A percentile compares a stretch with the other conserved stretches of the same genome.
Evolutionary conservation across 2,329 filamentous ascomycete genomes (phyloP).

Genomic region (Colletotrichum australisinense): DNA sequence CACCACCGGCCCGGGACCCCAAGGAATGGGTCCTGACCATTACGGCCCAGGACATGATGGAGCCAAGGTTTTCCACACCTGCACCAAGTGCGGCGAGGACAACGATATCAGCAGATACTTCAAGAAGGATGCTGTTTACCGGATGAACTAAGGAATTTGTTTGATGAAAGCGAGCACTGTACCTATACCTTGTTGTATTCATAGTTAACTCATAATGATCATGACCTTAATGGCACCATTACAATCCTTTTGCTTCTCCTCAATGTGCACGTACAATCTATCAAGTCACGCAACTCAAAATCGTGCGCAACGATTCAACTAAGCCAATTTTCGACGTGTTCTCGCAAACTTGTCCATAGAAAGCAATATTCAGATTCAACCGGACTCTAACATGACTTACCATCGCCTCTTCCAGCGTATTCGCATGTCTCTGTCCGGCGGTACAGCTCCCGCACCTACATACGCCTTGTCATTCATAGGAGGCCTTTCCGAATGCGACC

Average conservation of each 20-base stretch:
- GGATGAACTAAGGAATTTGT: conserved; percentile 19
- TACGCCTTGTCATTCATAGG: background rate
- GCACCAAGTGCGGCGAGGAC: conserved; percentile 33
- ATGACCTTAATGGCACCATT: conserved; percentile 5
- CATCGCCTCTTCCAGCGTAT: conserved; percentile 2
- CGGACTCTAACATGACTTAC: no score
- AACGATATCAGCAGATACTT: conserved; percentile 39
- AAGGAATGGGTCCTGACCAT: conserved; percentile 31
- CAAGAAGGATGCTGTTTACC: conserved; percentile 36
- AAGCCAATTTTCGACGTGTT: no score
- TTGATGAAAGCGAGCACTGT: conserved; percentile 7
- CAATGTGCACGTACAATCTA: no score
- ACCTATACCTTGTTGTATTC: conserved; percentile 12
- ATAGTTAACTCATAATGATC: conserved; percentile 18
- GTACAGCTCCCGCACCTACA: conserved; percentile 14
- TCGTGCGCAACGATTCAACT: no score
- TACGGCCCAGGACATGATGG: conserved; percentile 37
- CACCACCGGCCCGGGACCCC: conserved; percentile 7
- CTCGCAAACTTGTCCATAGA: no score
- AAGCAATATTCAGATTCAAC: no score
- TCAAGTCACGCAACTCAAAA: no score
- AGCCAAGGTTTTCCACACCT: conserved; percentile 36
- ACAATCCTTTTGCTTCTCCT: no score
- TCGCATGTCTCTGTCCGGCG: conserved; percentile 21
- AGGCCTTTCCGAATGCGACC: background rate